These are phyloP conservation scores for Trypanosoma boissoni DNA, from an alignment of 208 protist species.

Conservation along the genomic window DNA sequence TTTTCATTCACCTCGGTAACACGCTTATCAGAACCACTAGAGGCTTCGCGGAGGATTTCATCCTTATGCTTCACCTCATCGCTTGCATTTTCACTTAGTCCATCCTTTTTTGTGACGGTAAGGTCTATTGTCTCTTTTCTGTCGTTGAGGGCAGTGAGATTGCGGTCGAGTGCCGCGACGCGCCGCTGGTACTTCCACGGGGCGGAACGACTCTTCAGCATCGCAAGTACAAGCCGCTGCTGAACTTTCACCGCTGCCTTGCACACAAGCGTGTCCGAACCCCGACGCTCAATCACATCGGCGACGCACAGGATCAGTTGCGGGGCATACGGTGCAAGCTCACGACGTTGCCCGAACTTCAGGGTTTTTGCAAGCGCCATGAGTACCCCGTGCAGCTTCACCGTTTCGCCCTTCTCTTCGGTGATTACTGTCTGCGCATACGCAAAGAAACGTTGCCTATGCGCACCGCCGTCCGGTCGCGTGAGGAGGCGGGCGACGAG, in stretches of 20 bases:
- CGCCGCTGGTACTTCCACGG: slow-evolving; percentile 92
- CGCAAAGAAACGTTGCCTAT: slow-evolving; percentile 64
- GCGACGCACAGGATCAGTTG: slow-evolving; percentile 44
- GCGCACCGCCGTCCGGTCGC: slow-evolving; percentile 74
- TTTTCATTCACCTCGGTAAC: neutral
- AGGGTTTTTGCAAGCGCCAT: slow-evolving; percentile 85
- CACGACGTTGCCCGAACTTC: slow-evolving; percentile 89
- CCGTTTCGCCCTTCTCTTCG: slow-evolving; percentile 6
- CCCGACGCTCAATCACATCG: slow-evolving; percentile 26
- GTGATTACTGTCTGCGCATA: slow-evolving; percentile 42
- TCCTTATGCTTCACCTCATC: no score
- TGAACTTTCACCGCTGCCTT: slow-evolving; percentile 89
- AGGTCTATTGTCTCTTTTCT: no score
- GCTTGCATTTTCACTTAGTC: neutral
- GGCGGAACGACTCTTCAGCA: slow-evolving; percentile 77
- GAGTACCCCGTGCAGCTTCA: slow-evolving; percentile 79
- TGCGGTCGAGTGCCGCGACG: slow-evolving; percentile 60
- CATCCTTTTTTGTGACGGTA: no score
- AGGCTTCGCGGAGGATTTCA: neutral
- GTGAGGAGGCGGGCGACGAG: slow-evolving; percentile 90
- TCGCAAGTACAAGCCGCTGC: slow-evolving; percentile 89
- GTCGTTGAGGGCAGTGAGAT: slow-evolving; percentile 40
- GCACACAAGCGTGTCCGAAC: slow-evolving; percentile 64
- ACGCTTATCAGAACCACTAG: neutral
- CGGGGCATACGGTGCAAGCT: slow-evolving; percentile 68